Percentiles rank a stretch among this genome's conserved stretches.
Evolutionary conservation across 129 eudicot species (phyloP).

Genomic region (Arctium minus): DNA sequence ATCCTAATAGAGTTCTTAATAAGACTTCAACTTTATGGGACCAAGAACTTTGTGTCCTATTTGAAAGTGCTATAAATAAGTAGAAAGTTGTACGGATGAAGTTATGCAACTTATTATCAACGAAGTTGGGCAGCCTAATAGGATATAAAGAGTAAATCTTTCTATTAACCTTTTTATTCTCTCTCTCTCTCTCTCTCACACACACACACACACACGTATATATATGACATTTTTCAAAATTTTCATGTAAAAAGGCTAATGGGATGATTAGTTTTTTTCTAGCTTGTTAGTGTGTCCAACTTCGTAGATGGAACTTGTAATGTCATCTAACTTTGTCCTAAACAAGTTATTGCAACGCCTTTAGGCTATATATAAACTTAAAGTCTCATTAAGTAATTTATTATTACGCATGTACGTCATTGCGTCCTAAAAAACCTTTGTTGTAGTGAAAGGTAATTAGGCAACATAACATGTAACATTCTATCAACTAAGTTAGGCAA

Average conservation of each 20-base stretch:
- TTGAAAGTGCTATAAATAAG: neutral
- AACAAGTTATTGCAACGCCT: no score
- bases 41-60: neutral
- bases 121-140: neutral
- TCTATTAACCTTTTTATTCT: no score
- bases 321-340: neutral
- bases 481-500: neutral
- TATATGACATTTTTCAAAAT: neutral
- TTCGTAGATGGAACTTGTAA: neutral
- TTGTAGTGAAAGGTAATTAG: neutral
- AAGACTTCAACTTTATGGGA: neutral
- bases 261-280: neutral
- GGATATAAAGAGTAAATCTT: neutral
- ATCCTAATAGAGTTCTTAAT: neutral
- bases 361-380: neutral
- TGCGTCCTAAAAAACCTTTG: no score
- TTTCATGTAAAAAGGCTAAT: neutral
- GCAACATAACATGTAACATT: neutral
- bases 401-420: neutral
- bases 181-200: no score
- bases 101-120: neutral
- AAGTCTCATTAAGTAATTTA: neutral
- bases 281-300: neutral
- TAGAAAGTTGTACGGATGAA: neutral
- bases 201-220: no score